Evolutionary conservation across 345 rosid genomes (phyloP).

Genomic region (Capsella bursapastoris): DNA sequence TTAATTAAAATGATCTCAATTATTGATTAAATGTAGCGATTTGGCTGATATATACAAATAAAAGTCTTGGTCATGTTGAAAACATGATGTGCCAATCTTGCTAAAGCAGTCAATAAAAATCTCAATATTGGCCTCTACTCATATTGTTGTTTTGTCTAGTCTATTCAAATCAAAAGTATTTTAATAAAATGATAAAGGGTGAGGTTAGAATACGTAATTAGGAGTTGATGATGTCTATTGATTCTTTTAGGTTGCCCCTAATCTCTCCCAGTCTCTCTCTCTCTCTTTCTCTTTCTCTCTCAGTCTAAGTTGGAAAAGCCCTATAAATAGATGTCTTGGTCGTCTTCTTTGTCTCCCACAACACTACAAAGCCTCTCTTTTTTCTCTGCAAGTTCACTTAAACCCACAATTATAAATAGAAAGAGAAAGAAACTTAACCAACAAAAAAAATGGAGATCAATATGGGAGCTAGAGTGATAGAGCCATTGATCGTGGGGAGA

Average conservation of each 20-base stretch:
- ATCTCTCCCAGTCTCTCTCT: not conserved
- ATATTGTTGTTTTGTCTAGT: no score
- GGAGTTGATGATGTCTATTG: not conserved
- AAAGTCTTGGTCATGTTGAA: slow-evolving; percentile 15
- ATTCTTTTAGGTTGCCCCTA: not conserved
- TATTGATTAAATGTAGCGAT: slow-evolving; percentile 1
- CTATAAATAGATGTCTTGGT: slow-evolving; percentile 40
- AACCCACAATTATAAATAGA: slow-evolving; percentile 12
- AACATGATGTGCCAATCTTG: not conserved
- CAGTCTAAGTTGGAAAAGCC: slow-evolving; percentile 10
- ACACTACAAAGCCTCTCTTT: slow-evolving; percentile 23
- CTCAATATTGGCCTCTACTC: not conserved
- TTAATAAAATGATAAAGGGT: no score
- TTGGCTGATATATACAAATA: not conserved
- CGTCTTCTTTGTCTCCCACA: slow-evolving; percentile 31
- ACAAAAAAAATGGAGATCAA: slow-evolving; percentile 30
- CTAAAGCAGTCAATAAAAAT: not conserved
- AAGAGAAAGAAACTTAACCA: slow-evolving; percentile 11
- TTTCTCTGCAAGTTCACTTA: slow-evolving; percentile 12
- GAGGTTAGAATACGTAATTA: not conserved
- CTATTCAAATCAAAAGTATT: no score
- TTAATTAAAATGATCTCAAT: not conserved
- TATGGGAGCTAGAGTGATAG: slow-evolving; percentile 41
- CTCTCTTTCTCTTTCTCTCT: not conserved
- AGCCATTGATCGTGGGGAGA: slow-evolving; percentile 59